A percentile compares a stretch with the other conserved stretches of the same genome.
Evolutionary conservation across 306 rosid genomes (phyloP).

Genomic region (Begonia masoniana): DNA sequence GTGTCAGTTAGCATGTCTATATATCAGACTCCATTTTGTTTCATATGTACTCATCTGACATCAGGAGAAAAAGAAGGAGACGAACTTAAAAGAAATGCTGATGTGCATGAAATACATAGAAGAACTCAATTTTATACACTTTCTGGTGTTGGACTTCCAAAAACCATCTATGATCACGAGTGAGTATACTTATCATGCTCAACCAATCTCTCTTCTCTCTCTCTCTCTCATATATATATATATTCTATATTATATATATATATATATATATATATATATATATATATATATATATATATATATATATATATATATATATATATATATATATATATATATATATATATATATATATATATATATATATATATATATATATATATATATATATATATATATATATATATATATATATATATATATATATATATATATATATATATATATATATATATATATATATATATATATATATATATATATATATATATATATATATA

Average conservation of each 20-base stretch:
- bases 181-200: conserved; percentile 29
- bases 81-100: conserved; percentile 67
- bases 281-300: background rate
- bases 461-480: background rate
- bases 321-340: background rate
- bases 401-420: background rate
- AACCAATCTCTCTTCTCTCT: background rate
- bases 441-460: background rate
- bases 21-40: conserved; percentile 83
- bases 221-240: background rate
- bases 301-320: background rate
- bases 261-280: background rate
- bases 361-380: background rate
- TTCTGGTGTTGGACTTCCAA: conserved; percentile 49
- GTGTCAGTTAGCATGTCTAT: conserved; percentile 86
- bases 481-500: background rate
- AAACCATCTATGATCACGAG: conserved; percentile 61
- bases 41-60: conserved; percentile 82
- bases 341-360: background rate
- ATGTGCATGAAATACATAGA: conserved; percentile 59
- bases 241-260: too few species aligned
- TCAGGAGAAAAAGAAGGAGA: conserved; percentile 77
- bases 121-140: conserved; percentile 58
- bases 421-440: background rate
- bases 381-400: background rate